These are phyloP conservation scores for Astrocystis sublimbata DNA, from an alignment of 495 filamentous ascomycete genomes.

Conservation along the genomic window DNA sequence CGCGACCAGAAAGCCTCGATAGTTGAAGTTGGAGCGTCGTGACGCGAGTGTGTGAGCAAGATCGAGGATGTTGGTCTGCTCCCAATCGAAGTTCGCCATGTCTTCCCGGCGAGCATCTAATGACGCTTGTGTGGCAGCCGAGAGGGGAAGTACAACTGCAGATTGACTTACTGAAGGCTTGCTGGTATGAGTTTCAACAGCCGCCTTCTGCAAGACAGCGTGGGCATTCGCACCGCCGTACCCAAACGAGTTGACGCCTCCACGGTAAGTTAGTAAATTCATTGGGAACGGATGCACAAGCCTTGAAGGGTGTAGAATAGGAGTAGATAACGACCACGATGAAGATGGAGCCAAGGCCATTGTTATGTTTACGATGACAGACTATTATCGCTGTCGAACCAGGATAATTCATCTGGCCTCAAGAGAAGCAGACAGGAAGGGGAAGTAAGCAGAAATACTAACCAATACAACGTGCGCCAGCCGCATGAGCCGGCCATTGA, in stretches of 20 bases:
- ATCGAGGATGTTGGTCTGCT: conserved; percentile 31
- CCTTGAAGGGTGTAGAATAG: too few relatives aligned
- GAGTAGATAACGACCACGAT: too few relatives aligned
- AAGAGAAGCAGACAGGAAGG: too few relatives aligned
- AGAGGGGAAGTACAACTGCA: conserved; percentile 17
- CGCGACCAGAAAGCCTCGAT: conserved; percentile 29
- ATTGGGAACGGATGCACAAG: too few relatives aligned
- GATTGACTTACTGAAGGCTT: background rate
- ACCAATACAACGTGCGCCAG: conserved; percentile 16
- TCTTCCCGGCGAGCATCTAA: conserved; percentile 32
- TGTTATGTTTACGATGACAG: too few relatives aligned
- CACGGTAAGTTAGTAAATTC: too few relatives aligned
- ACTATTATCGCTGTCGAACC: too few relatives aligned
- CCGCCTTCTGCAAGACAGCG: conserved; percentile 45
- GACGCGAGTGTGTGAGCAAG: conserved; percentile 39
- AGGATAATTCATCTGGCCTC: too few relatives aligned
- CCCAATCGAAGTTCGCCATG: conserved; percentile 24
- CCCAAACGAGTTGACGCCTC: conserved; percentile 50
- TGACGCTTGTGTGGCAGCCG: conserved; percentile 31
- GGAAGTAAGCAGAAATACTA: too few relatives aligned
- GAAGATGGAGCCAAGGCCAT: too few relatives aligned
- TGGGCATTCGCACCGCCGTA: conserved; percentile 52
- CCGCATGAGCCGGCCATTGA: background rate
- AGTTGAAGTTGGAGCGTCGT: conserved; percentile 28
- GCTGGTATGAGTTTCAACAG: conserved; percentile 27